Base-by-base conservation (phyloP, 345 rosid species). In the Atalantia buxifolia region DNA sequence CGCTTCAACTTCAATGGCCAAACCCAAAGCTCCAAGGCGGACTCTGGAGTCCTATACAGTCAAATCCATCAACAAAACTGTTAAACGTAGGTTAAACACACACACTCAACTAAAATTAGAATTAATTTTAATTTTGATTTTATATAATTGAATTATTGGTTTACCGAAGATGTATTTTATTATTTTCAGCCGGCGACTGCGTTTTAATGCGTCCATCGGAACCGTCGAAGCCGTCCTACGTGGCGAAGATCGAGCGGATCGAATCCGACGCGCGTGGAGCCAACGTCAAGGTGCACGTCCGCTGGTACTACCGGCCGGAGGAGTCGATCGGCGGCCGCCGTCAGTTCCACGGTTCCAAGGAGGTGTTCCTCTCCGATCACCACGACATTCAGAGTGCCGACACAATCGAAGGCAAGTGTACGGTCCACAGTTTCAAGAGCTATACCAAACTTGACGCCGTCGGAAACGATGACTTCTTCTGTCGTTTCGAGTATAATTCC, bases 251-350 rank as follows among this genome's bases (percentile, higher is more conserved):
- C 67, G 98, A 96, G 84, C 87, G 86, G 89, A 96, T 96, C 85
- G 99, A 91, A 66, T 74, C 97, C 66, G 97, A 91, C 81, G 83
- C 89, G 69, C 93, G 98, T 45, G 98, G 97, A 27, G 82, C 91
- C 53, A 80, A 91, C 89, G 98, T 90, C 27, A 90, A 83, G 86
- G 85, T 92, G 21, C 92, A 87, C 31, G 95, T 93, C 68, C 86
- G 99, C 79, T 96, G 99, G 99, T 96, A 92, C 50, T 96, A 96
- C 79, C 90, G 99, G 12, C 99, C 99, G 64, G 99, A 96, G 91
- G 99, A 96, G 75, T 91, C 99, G 64, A 91, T 92, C 79, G 98
- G 98, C 42, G 99, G 99, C 38, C 87, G 99, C 78, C 81, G 98
- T 61, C 97, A 88, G 81, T 96, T 96, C 76, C 99, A 96, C 69